Evolutionary conservation across 1,284 basidiomycete genomes (phyloP), one percentile per base, ranked within the genome.

Genomic region (Erythrobasidium hasegawianum): DNA sequence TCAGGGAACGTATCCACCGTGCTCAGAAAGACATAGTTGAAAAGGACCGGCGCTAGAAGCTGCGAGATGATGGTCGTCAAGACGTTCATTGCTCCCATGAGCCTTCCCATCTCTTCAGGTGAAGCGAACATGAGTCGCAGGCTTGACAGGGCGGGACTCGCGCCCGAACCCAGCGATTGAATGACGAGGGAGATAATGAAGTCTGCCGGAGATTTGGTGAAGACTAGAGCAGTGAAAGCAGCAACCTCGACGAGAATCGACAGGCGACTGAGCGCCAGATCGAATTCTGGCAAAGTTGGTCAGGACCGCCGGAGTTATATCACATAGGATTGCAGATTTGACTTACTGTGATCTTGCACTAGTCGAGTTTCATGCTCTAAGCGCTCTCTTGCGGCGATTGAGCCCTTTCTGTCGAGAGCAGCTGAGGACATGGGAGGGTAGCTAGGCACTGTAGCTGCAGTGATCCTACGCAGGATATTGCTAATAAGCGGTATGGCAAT

Each of bases 1-100:
- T 64, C 61, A 2, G 61, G 61, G 26, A 40, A 64, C 11, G 45
- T 45, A 33, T 57, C 61, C 10, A 64, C 53, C 7, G 61, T 64
- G 14, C 33, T 33, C 33, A 33, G 33, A 47, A 47, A 47, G 45
- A 47, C 22, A 24, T 24, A n/a, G 22, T 24, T 47, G 45, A 47
- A 47, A 8, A 47, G 45, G 5, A 47, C n/a, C 8, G 45, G 45
- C 45, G 45, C 45, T 16, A 47, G n/a, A 18, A 47, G n/a, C 22
- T 47, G 45, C 14, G 45, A n/a, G 4, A 47, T 47, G n/a, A 47
- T 18, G 5, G 45, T 47, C 14, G n/a, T n/a, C n/a, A 47, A 47
- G 45, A 47, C 45, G 14, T 24, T 24, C 45, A 47, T 47, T 8
- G 45, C 45, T 47, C n/a, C 45, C 45, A 47, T 47, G 22, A 47